These are phyloP conservation scores for Lachnellula arida DNA, from an alignment of 2,329 filamentous ascomycete species.

Conservation along the genomic window DNA sequence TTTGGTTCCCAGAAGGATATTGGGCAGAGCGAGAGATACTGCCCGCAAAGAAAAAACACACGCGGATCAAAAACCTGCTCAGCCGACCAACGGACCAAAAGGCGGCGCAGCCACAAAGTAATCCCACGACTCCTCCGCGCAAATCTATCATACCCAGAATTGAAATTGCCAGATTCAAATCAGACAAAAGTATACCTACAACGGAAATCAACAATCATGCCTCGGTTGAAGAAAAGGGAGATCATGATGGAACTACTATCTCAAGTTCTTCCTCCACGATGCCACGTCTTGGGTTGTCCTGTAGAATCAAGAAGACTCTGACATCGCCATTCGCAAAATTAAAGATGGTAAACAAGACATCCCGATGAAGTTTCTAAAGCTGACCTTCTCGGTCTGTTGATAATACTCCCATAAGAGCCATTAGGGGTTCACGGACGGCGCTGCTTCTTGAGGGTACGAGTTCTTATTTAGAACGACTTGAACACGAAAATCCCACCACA, in stretches of 20 bases:
- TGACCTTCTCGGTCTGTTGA: not conserved
- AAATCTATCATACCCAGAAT: constrained; percentile 3
- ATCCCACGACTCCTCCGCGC: not conserved
- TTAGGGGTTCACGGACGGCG: constrained; percentile 19
- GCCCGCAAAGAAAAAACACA: not conserved
- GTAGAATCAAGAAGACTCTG: constrained; percentile 24
- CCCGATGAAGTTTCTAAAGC: not conserved
- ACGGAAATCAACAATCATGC: not conserved
- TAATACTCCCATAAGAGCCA: constrained; percentile 3
- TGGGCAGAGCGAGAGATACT: constrained; percentile 54
- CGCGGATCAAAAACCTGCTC: constrained; percentile 16
- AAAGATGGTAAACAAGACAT: constrained; percentile 10
- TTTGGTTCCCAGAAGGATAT: constrained; percentile 58
- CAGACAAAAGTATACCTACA: not conserved
- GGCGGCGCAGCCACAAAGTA: not conserved
- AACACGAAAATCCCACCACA: constrained; percentile 4
- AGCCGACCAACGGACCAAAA: constrained; percentile 4
- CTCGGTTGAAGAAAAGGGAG: not conserved
- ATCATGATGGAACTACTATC: not conserved
- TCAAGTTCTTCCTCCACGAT: no score
- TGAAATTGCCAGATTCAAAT: constrained; percentile 1
- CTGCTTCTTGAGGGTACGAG: constrained; percentile 23
- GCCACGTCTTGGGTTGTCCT: constrained; percentile 12
- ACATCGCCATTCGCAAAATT: constrained; percentile 7
- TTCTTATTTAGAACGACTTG: constrained; percentile 15